phyloP scores from a whole-genome alignment of 768 basidiomycete species.

The Calocybe indica region DNA sequence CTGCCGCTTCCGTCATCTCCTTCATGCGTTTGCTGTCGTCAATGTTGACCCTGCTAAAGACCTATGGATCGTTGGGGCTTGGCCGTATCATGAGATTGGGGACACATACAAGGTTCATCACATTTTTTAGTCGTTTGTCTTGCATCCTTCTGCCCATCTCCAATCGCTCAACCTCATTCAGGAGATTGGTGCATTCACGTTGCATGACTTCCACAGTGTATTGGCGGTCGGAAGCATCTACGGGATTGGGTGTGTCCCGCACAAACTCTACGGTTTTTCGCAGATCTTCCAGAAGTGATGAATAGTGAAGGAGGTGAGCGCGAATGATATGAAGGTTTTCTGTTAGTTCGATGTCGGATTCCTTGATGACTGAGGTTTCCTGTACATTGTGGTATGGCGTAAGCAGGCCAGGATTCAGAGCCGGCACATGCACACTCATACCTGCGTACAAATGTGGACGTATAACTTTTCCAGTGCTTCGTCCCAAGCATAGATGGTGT shows the following conservation, averaged over 20 bases:
- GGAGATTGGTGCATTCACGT: slow-evolving; percentile 33
- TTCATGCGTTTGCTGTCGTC: slow-evolving; percentile 47
- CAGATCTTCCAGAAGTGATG: slow-evolving; percentile 50
- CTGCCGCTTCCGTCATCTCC: slow-evolving; percentile 39
- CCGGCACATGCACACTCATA: slow-evolving; percentile 16
- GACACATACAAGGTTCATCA: slow-evolving; percentile 36
- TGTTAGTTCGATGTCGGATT: slow-evolving; percentile 38
- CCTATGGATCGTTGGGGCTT: slow-evolving; percentile 22
- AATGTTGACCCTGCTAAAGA: slow-evolving; percentile 53
- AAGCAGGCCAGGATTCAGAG: not conserved
- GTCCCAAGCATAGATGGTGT: slow-evolving; percentile 59
- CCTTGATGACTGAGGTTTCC: slow-evolving; percentile 44
- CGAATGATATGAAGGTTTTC: slow-evolving; percentile 52
- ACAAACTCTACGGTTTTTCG: slow-evolving; percentile 47
- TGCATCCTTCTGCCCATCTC: slow-evolving; percentile 29
- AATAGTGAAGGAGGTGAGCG: slow-evolving; percentile 55
- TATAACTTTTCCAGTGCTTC: slow-evolving; percentile 51
- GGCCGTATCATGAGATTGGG: not conserved
- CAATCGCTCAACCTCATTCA: slow-evolving; percentile 37
- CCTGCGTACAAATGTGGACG: slow-evolving; percentile 41
- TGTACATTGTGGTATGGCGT: slow-evolving; percentile 13
- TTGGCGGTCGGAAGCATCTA: not conserved
- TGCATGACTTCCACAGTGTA: slow-evolving; percentile 14
- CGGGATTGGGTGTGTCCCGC: slow-evolving; percentile 32
- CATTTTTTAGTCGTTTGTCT: slow-evolving; percentile 32